A percentile compares a stretch with the other conserved stretches of the same genome.
Evolutionary conservation across 306 rosid species (phyloP).

Genomic region (Castanea mollissima): DNA sequence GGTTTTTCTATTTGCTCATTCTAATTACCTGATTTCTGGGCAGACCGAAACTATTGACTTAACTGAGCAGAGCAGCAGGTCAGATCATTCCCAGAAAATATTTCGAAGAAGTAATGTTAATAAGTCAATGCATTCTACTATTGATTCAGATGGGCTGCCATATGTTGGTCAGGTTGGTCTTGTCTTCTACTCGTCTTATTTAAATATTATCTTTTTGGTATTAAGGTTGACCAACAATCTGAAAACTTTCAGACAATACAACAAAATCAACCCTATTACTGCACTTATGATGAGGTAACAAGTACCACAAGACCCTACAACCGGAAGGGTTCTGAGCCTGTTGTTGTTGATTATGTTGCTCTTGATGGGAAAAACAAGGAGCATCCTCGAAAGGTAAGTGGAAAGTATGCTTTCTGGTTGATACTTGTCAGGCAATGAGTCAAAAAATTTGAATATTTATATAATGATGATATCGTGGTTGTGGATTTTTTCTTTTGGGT

Average conservation of each 20-base stretch:
- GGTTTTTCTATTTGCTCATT: background rate
- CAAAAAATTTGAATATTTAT: background rate
- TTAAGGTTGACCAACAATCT: background rate
- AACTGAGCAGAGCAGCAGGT: conserved; percentile 43
- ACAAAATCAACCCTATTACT: conserved; percentile 74
- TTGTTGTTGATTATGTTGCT: conserved; percentile 79
- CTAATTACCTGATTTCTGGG: background rate
- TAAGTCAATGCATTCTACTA: conserved; percentile 31
- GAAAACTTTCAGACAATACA: conserved; percentile 57
- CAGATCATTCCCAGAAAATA: conserved; percentile 32
- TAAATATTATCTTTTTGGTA: background rate
- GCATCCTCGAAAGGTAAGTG: conserved; percentile 62
- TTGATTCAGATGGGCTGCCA: conserved; percentile 97
- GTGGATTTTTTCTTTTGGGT: background rate
- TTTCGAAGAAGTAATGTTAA: conserved; percentile 66
- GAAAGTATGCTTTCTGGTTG: background rate
- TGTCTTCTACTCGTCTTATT: background rate
- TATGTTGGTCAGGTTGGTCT: conserved; percentile 94
- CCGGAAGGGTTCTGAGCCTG: conserved; percentile 81
- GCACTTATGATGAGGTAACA: conserved; percentile 54
- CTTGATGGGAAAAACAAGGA: conserved; percentile 64
- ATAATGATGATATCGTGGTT: background rate
- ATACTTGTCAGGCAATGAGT: conserved; percentile 2
- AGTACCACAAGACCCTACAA: conserved; percentile 23
- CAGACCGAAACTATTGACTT: conserved; percentile 90